A percentile compares a stretch with the other conserved stretches of the same genome.
These are phyloP conservation scores for Phytophthora rubi DNA, from an alignment of 352 stramenopile species.

Conservation along the genomic window DNA sequence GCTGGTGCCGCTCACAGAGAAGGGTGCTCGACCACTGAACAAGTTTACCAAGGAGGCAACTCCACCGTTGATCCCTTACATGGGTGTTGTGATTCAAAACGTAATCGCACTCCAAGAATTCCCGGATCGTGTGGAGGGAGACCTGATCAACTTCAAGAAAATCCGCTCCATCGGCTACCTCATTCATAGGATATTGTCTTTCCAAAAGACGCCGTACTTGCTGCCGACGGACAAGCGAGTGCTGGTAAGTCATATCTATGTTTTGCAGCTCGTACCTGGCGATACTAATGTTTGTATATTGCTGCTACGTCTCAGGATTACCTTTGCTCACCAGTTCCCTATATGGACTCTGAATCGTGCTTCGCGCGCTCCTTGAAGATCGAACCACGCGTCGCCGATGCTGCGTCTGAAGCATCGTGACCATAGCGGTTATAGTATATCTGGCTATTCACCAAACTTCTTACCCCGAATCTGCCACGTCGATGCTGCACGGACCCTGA, in stretches of 20 bases:
- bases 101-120: slow-evolving; percentile 86
- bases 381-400: slow-evolving; percentile 74
- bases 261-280: neutral
- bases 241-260: slow-evolving; percentile 54
- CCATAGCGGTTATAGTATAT: slow-evolving; percentile 7
- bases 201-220: slow-evolving; percentile 84
- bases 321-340: slow-evolving; percentile 73
- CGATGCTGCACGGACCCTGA: neutral
- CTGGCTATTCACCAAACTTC: neutral
- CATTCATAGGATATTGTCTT: slow-evolving; percentile 62
- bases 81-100: slow-evolving; percentile 88
- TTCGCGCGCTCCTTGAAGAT: slow-evolving; percentile 84
- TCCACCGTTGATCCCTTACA: slow-evolving; percentile 81
- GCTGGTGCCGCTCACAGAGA: slow-evolving; percentile 84
- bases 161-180: slow-evolving; percentile 75
- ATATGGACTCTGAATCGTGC: slow-evolving; percentile 70
- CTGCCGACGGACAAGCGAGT: slow-evolving; percentile 81
- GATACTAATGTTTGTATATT: slow-evolving; percentile 1
- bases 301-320: slow-evolving; percentile 55
- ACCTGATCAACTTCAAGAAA: slow-evolving; percentile 91
- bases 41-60: slow-evolving; percentile 79
- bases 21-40: slow-evolving; percentile 77
- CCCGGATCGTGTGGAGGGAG: slow-evolving; percentile 74
- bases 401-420: slow-evolving; percentile 25
- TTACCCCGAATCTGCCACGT: neutral